Evolutionary conservation across 768 basidiomycete genomes (phyloP), one percentile per base, ranked within the genome.

Genomic region (Lepiota venenata): DNA sequence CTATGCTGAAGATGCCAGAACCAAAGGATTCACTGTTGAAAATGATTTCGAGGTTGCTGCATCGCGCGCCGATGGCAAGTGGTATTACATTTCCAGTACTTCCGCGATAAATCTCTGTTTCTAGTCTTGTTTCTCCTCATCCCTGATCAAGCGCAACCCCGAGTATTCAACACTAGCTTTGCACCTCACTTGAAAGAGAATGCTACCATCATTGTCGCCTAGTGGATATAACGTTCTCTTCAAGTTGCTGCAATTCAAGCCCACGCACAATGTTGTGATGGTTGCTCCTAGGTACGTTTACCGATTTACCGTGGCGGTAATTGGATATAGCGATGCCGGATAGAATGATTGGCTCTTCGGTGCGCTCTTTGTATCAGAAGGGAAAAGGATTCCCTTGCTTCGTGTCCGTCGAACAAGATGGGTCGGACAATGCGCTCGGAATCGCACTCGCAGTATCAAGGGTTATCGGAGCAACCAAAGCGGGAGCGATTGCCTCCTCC

Each of bases 261-360:
- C 75, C 1, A 66, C 70, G 16, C 82, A 84, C 60, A 76, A 83
- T 61, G 81, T 84, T 22, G 77, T 84, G 21, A 85, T 85, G 83
- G 83, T 85, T 46, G 83, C 83, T 15, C 83, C 83, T 11, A 74
- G 83, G 83, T 81, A 55, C 22, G 56, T 58, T 22, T 11, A 29
- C 45, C 22, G 14, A 22, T 9, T 18, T 10, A 32, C 37, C 20
- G n/a, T 18, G 15, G 52, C 12, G 7, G 21, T 32, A 51, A 22
- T 16, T 32, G 14, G 20, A 52, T 56, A 47, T 1, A 41, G 25
- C 45, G 18, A 25, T 38, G 14, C 18, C 11, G 20, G 32, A 20
- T 56, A 84, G 83, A 38, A 85, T 85, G 83, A 85, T 85, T 54
- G 83, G 83, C 8, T 83, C 81, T 29, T 84, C 83, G 8, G 83